Conservation (phyloP, 2,329 filamentous ascomycete genomes). For the Hymenoscyphus albidus region DNA sequence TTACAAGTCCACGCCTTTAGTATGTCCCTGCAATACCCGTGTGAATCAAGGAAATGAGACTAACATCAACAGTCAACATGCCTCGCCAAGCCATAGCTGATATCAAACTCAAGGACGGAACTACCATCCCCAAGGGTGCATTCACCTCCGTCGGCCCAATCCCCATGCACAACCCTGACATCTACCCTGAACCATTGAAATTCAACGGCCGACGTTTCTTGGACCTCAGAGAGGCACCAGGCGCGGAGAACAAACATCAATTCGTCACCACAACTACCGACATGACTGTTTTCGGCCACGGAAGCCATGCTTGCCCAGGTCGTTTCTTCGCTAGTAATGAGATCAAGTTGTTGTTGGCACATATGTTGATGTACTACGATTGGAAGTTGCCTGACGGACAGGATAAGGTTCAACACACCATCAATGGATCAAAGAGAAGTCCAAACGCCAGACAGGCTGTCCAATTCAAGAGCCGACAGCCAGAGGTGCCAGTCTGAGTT, state of each 20-base stretch:
- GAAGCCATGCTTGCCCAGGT: slow-evolving; percentile 42
- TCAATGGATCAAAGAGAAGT: slow-evolving; percentile 13
- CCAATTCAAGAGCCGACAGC: slow-evolving; percentile 14
- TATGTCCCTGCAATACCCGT: slow-evolving; percentile 17
- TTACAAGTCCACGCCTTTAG: slow-evolving; percentile 35
- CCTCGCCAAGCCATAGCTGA: slow-evolving; percentile 19
- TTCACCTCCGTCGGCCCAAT: slow-evolving; percentile 9
- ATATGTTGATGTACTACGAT: slow-evolving; percentile 37
- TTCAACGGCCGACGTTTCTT: slow-evolving; percentile 25
- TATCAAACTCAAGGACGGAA: slow-evolving; percentile 34
- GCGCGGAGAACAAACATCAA: slow-evolving; percentile 32
- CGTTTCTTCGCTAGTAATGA: slow-evolving; percentile 41
- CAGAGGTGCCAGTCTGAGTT: slow-evolving; percentile 2
- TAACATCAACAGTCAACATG: slow-evolving; percentile 22
- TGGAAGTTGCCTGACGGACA: slow-evolving; percentile 63
- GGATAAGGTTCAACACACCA: slow-evolving; percentile 52
- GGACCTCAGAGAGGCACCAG: slow-evolving; percentile 21
- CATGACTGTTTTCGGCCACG: slow-evolving; percentile 39
- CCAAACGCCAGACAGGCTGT: slow-evolving; percentile 18
- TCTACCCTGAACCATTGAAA: slow-evolving; percentile 13
- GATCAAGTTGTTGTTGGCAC: slow-evolving; percentile 37
- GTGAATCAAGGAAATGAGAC: not conserved
- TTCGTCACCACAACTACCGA: slow-evolving; percentile 36
- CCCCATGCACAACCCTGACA: slow-evolving; percentile 27
- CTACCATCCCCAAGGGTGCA: slow-evolving; percentile 29